Percentiles rank a stretch among this genome's conserved stretches.
These are phyloP conservation scores for Yarrowia sp. DNA, from an alignment of 805 yeast genomes.

Conservation along the genomic window DNA sequence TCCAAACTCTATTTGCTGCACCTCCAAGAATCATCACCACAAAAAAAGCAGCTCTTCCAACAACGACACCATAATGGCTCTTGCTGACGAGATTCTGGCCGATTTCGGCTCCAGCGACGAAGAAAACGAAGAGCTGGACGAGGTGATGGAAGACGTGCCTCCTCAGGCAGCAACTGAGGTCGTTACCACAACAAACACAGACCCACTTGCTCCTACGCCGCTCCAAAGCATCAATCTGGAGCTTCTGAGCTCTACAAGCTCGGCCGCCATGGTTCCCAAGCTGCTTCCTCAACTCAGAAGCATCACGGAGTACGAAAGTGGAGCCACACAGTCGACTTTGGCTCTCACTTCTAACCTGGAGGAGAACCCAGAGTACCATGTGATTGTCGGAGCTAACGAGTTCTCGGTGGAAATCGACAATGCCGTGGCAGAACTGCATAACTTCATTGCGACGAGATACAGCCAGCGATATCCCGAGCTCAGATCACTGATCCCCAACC, in stretches of 20 bases:
- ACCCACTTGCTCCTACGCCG: not conserved
- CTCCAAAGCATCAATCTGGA: not conserved
- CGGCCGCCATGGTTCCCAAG: not conserved
- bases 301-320: conserved; percentile 4
- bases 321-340: conserved; percentile 1
- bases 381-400: conserved; percentile 55
- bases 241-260: not conserved
- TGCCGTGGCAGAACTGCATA: conserved; percentile 53
- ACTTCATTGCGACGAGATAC: conserved; percentile 54
- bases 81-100: conserved; percentile 44
- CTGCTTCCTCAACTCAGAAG: not conserved
- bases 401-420: conserved; percentile 52
- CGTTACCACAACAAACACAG: not conserved
- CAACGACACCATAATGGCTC: conserved; percentile 35
- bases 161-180: not conserved
- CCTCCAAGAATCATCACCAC: not conserved
- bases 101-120: conserved; percentile 39
- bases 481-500: conserved; percentile 57
- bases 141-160: not conserved
- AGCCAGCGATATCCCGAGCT: conserved; percentile 68
- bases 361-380: conserved; percentile 42
- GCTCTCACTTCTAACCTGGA: conserved; percentile 21
- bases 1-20: not conserved
- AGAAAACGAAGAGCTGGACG: conserved; percentile 25
- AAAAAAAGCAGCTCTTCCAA: not conserved